Evolutionary conservation across 202 grass and related monocot genomes (phyloP).

Genomic region (Dendrocalamus latiflorus): DNA sequence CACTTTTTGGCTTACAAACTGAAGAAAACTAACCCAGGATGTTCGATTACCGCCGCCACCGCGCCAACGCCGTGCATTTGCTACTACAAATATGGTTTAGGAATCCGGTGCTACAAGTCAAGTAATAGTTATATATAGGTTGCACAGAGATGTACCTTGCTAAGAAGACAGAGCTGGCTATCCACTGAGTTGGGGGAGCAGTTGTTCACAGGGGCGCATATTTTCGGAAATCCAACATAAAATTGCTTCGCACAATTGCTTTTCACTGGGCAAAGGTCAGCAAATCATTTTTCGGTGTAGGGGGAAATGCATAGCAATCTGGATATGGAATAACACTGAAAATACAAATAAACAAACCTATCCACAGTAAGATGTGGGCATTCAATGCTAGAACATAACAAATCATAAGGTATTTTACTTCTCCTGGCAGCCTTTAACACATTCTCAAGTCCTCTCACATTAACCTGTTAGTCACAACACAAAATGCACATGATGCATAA

Average conservation of each 20-base stretch:
- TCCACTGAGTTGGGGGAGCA: constrained; percentile 9
- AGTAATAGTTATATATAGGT: constrained; percentile 1
- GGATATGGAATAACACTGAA: not conserved
- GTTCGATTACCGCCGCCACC: too few relatives aligned
- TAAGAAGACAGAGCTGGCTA: constrained; percentile 43
- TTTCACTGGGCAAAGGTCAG: constrained; percentile 46
- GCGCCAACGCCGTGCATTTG: too few relatives aligned
- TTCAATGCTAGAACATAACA: constrained; percentile 44
- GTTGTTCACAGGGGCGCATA: not conserved
- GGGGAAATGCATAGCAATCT: not conserved
- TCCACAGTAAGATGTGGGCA: constrained; percentile 49
- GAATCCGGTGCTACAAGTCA: not conserved
- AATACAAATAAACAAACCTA: constrained; percentile 39
- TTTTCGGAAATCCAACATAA: constrained; percentile 47
- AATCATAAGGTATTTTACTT: constrained; percentile 60
- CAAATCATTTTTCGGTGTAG: constrained; percentile 2
- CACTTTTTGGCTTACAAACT: too few relatives aligned
- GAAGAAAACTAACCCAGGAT: too few relatives aligned
- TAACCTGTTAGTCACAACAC: too few relatives aligned
- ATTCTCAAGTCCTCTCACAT: too few relatives aligned
- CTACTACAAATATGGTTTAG: too few relatives aligned
- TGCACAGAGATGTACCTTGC: constrained; percentile 37
- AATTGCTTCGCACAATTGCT: constrained; percentile 57
- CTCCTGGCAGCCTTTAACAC: too few relatives aligned
- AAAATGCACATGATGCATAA: too few relatives aligned